Evolutionary conservation across 352 stramenopile genomes (phyloP).

Genomic region (Phytophthora cactorum): DNA sequence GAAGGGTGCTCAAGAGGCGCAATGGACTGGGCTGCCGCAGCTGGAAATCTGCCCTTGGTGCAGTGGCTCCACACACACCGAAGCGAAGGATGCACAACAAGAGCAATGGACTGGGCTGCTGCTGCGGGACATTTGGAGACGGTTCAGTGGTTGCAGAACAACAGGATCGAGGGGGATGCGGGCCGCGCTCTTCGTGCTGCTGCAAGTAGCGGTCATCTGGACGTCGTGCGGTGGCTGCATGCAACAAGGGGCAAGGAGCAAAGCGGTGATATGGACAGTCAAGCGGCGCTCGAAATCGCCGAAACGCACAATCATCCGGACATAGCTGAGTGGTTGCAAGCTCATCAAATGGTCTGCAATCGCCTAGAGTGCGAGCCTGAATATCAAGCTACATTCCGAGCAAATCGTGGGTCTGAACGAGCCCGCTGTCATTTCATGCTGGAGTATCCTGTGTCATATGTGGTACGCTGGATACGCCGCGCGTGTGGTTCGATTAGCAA

Average conservation of each 20-base stretch:
- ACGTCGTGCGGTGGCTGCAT: neutral
- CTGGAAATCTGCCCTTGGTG: conserved; percentile 6
- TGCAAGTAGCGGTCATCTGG: neutral
- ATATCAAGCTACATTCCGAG: neutral
- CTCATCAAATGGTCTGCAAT: neutral
- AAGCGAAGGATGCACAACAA: conserved; percentile 1
- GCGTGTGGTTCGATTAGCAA: neutral
- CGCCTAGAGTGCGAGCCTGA: neutral
- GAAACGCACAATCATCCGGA: neutral
- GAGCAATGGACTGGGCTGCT: conserved; percentile 21
- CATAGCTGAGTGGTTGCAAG: neutral
- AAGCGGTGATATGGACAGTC: neutral
- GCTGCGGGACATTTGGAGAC: too few species aligned
- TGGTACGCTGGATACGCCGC: neutral
- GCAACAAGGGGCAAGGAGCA: neutral
- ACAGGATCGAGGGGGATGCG: neutral
- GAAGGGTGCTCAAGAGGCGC: conserved; percentile 6
- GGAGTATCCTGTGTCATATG: neutral
- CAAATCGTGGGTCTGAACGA: neutral
- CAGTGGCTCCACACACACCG: conserved; percentile 7
- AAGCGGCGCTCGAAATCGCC: neutral
- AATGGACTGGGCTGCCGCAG: conserved; percentile 12
- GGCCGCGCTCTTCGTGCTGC: neutral
- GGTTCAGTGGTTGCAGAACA: neutral
- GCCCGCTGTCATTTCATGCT: neutral